Conservation (phyloP, 2,329 filamentous ascomycete genomes). For the Aspergillus hortae region DNA sequence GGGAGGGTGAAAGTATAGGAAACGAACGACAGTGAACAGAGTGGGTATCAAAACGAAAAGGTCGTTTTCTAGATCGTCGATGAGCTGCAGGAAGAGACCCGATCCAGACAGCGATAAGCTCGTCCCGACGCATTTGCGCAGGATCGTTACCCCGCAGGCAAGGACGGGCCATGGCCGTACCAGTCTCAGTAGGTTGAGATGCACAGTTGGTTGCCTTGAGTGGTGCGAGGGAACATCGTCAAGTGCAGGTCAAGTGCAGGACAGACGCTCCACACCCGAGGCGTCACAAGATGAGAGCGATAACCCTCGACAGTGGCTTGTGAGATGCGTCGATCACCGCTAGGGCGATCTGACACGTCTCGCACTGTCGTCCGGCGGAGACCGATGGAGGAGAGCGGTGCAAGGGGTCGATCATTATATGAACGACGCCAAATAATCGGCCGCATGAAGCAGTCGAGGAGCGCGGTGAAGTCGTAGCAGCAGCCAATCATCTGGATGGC, state of each 20-base stretch:
- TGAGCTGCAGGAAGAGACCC: too few relatives aligned
- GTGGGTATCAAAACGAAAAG: too few relatives aligned
- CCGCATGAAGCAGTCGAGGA: background rate
- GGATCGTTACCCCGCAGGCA: too few relatives aligned
- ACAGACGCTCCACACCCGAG: background rate
- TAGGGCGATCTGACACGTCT: background rate
- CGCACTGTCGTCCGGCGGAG: background rate
- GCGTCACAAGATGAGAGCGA: background rate
- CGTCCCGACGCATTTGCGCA: too few relatives aligned
- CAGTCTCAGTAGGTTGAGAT: too few relatives aligned
- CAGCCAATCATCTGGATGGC: constrained; percentile 1
- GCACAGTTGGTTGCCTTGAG: background rate
- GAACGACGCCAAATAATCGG: background rate
- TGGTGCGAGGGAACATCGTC: background rate
- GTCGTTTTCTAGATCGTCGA: too few relatives aligned
- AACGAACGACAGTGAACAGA: too few relatives aligned
- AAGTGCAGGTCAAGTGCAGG: background rate
- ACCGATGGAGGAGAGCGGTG: background rate
- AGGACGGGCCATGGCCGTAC: too few relatives aligned
- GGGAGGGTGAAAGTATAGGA: background rate
- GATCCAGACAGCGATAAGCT: too few relatives aligned
- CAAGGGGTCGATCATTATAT: background rate
- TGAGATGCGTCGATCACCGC: background rate
- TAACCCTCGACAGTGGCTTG: background rate
- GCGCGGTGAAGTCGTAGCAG: background rate